Evolutionary conservation across 805 yeast species (phyloP), one percentile per base, ranked within the genome.

Genomic region (Cyberlindnera meyerae): DNA sequence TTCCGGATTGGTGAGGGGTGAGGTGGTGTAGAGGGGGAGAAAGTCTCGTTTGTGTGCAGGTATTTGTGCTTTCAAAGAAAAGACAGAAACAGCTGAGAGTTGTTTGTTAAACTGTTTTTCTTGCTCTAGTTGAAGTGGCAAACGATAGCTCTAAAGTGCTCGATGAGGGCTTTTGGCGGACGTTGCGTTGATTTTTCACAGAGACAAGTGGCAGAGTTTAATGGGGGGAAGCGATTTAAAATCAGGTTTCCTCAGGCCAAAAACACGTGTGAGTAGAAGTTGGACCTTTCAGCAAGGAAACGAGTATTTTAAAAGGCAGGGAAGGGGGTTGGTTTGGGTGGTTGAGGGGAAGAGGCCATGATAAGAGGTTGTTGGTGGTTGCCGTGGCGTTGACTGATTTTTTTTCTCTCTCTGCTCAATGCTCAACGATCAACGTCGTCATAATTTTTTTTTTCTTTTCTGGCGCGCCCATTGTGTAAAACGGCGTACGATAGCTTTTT

Each of bases 221-320:
- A n/a, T n/a, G n/a, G 31, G 39, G 31, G 39, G 18, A 18, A 21
- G 44, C 37, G 32, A 30, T 39, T 36, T 43, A 40, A 44, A 45
- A 41, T 42, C 47, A 30, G 38, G 52, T 44, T 48, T 48, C 52
- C 48, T 46, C 42, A 47, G 52, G 48, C 42, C 34, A 45, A 40
- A 42, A 34, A 38, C 38, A 42, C 43, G 39, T 32, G 43, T 36
- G 37, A 40, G 43, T 36, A 33, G 22, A 29, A 34, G 27, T 26
- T 18, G 13, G 29, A 36, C 47, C 47, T 39, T 43, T 43, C 40
- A 39, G 33, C 42, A 36, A 43, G 41, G 47, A 39, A 29, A 43
- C 36, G 40, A 31, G 27, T 36, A 31, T 35, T 33, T 36, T 36
- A 36, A 40, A 40, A 29, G 34, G 37, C 37, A 24, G 27, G 12